Evolutionary conservation across 2,329 filamentous ascomycete genomes (phyloP).

Genomic region (Colletotrichum somersetense): DNA sequence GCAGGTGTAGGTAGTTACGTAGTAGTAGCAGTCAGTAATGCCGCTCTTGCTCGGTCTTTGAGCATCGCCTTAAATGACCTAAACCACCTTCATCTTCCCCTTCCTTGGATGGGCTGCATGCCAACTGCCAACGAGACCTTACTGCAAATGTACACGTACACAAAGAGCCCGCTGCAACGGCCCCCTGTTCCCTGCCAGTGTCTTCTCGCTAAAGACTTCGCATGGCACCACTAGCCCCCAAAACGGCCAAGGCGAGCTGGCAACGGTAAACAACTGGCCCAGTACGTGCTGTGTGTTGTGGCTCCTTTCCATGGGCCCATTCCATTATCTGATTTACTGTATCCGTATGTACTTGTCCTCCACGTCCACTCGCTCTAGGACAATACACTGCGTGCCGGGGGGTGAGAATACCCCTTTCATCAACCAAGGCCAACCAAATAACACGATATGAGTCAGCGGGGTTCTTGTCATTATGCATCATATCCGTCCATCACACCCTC

Average conservation of each 20-base stretch:
- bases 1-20: no score
- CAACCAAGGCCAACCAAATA: slow-evolving; percentile 28
- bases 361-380: slow-evolving; percentile 2
- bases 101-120: neutral
- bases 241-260: slow-evolving; percentile 22
- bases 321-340: neutral
- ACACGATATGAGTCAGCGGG: slow-evolving; percentile 20
- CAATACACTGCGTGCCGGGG: neutral
- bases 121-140: neutral
- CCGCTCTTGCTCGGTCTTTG: neutral
- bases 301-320: slow-evolving; percentile 1
- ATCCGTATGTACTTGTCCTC: neutral
- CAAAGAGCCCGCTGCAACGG: slow-evolving; percentile 10
- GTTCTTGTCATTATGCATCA: slow-evolving; percentile 36
- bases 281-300: neutral
- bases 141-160: neutral
- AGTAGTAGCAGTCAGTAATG: neutral
- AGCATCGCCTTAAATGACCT: neutral
- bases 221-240: slow-evolving; percentile 16
- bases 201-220: slow-evolving; percentile 9
- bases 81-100: neutral
- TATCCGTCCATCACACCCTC: neutral
- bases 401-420: slow-evolving; percentile 14
- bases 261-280: slow-evolving; percentile 17
- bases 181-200: slow-evolving; percentile 31